A percentile compares a stretch with the other conserved stretches of the same genome.
phyloP scores from a whole-genome alignment of 2,329 filamentous ascomycete genomes.

The Phialophora verrucosa region DNA sequence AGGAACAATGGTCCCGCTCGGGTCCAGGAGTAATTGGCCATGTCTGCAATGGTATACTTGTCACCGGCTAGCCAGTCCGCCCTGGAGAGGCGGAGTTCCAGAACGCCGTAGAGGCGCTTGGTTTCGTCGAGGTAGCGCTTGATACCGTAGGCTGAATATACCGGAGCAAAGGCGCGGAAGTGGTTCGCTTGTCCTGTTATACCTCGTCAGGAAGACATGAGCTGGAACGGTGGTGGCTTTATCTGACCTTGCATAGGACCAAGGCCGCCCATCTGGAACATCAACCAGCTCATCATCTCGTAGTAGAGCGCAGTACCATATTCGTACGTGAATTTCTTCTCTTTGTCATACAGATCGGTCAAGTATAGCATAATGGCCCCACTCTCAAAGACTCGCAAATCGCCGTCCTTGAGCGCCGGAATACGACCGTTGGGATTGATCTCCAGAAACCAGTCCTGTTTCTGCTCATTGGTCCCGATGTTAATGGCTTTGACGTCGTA shows the following conservation, averaged over 20 bases:
- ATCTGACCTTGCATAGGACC: constrained; percentile 47
- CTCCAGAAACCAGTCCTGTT: constrained; percentile 53
- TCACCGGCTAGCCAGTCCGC: constrained; percentile 53
- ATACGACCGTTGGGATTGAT: constrained; percentile 59
- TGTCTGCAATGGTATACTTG: constrained; percentile 57
- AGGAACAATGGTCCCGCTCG: constrained; percentile 36
- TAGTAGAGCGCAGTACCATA: constrained; percentile 51
- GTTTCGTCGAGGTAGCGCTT: constrained; percentile 57
- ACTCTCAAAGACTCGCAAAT: constrained; percentile 52
- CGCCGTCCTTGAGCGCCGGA: constrained; percentile 52
- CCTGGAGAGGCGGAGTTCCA: constrained; percentile 50
- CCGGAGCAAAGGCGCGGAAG: constrained; percentile 53
- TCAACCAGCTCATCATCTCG: constrained; percentile 54
- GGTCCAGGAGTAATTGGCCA: constrained; percentile 55
- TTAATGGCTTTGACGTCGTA: constrained; percentile 49
- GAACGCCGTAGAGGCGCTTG: constrained; percentile 54
- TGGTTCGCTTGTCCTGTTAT: constrained; percentile 54
- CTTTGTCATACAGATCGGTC: constrained; percentile 51
- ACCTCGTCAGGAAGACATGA: neutral
- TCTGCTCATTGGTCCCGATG: constrained; percentile 53
- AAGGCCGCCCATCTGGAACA: constrained; percentile 52
- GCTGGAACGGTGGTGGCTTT: neutral
- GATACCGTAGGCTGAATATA: constrained; percentile 53
- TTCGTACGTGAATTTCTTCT: constrained; percentile 51
- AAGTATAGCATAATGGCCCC: constrained; percentile 56